These are phyloP conservation scores for Calvatia gigantea DNA, from an alignment of 768 basidiomycete species.

Conservation along the genomic window DNA sequence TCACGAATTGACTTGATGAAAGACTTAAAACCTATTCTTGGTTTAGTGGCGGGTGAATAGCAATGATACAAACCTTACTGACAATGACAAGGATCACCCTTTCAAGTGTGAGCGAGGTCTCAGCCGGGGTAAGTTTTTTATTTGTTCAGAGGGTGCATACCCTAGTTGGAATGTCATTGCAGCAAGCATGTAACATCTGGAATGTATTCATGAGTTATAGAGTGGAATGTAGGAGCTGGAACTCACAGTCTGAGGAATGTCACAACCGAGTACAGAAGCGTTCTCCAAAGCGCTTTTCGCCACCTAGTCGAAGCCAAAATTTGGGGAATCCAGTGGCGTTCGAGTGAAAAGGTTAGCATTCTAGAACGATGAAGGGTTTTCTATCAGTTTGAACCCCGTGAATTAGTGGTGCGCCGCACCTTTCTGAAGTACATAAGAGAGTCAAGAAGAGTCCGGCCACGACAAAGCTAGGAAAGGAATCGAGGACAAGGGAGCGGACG, in stretches of 20 bases:
- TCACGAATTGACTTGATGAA: slow-evolving; percentile 50
- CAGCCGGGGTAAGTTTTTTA: neutral
- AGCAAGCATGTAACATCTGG: slow-evolving; percentile 68
- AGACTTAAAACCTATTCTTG: slow-evolving; percentile 49
- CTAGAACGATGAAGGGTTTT: slow-evolving; percentile 26
- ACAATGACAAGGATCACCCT: slow-evolving; percentile 53
- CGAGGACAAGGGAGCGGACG: slow-evolving; percentile 35
- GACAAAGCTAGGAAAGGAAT: slow-evolving; percentile 47
- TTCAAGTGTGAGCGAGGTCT: neutral
- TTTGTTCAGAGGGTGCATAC: slow-evolving; percentile 36
- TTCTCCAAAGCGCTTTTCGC: slow-evolving; percentile 48
- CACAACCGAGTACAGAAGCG: slow-evolving; percentile 52
- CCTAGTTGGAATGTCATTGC: slow-evolving; percentile 70
- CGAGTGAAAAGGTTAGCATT: slow-evolving; percentile 44
- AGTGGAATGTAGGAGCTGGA: neutral
- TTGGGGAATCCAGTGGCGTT: slow-evolving; percentile 46
- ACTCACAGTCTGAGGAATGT: slow-evolving; percentile 58
- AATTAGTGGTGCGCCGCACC: slow-evolving; percentile 33
- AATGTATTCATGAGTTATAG: neutral
- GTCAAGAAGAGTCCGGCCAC: slow-evolving; percentile 41
- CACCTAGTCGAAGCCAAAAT: slow-evolving; percentile 37
- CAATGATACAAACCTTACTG: slow-evolving; percentile 16
- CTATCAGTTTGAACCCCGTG: neutral
- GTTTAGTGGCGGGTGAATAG: neutral
- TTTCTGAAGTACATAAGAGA: slow-evolving; percentile 50